Evolutionary conservation across 495 filamentous ascomycete genomes (phyloP).

Genomic region (Talaromyces thailandensis): DNA sequence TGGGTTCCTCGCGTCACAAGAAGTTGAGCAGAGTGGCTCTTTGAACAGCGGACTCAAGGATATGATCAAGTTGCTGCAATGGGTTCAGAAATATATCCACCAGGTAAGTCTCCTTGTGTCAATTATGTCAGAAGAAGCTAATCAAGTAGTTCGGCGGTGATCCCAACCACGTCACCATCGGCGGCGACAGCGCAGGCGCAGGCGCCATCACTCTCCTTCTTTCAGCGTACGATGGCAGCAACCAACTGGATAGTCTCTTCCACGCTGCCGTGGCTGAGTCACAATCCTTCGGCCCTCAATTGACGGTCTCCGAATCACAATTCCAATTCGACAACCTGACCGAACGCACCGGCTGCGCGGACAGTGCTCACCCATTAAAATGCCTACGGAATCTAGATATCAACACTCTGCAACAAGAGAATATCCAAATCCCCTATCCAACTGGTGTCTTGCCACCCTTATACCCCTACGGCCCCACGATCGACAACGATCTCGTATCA

Average conservation of each 20-base stretch:
- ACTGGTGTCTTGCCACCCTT: constrained; percentile 36
- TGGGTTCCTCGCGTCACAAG: constrained; percentile 60
- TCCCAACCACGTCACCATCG: constrained; percentile 59
- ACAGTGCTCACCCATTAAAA: constrained; percentile 35
- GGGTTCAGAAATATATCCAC: constrained; percentile 58
- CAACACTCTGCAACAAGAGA: constrained; percentile 40
- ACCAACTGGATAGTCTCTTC: constrained; percentile 46
- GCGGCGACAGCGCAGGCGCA: constrained; percentile 64
- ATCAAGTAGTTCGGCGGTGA: constrained; percentile 58
- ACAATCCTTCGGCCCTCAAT: constrained; percentile 53
- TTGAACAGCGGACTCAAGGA: constrained; percentile 67
- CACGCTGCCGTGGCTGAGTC: constrained; percentile 56
- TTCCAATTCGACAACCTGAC: constrained; percentile 57
- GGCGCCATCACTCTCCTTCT: constrained; percentile 59
- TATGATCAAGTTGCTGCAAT: constrained; percentile 56
- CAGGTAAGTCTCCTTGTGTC: constrained; percentile 24
- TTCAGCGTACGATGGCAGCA: constrained; percentile 46
- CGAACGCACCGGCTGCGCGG: constrained; percentile 44
- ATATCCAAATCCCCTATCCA: constrained; percentile 47
- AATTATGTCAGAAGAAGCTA: neutral
- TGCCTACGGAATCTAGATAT: constrained; percentile 48
- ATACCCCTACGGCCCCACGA: constrained; percentile 49
- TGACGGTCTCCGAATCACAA: constrained; percentile 50
- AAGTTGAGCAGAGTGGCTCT: constrained; percentile 42
- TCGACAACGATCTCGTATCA: constrained; percentile 50